phyloP scores from a whole-genome alignment of 2,329 filamentous ascomycete genomes.

The Sporothrix phasma region DNA sequence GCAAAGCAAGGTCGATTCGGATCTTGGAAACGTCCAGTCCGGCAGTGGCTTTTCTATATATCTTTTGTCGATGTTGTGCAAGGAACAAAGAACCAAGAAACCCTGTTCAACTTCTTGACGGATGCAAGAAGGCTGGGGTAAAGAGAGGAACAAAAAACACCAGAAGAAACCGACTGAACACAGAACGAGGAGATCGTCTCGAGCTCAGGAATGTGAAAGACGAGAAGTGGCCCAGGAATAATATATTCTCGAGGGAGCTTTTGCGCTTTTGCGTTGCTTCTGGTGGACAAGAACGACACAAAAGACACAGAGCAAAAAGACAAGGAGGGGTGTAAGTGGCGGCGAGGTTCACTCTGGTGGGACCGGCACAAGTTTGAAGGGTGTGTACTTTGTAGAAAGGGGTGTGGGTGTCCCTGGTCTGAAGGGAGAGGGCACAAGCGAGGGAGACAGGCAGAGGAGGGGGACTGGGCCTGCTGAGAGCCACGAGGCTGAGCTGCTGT shows the following conservation, averaged over 20 bases:
- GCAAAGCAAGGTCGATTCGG: constrained; percentile 2
- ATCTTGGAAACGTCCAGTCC: not conserved
- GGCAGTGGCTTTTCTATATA: constrained; percentile 4
- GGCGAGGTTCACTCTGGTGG: constrained; percentile 19
- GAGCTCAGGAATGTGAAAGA: constrained; percentile 14
- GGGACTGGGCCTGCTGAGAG: not conserved
- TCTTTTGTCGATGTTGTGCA: not conserved
- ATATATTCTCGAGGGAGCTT: constrained; percentile 18
- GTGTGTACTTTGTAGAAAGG: not conserved
- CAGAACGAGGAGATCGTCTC: constrained; percentile 4
- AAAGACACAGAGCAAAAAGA: not conserved
- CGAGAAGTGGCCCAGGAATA: constrained; percentile 16
- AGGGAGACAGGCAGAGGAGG: not conserved
- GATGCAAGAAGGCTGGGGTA: not conserved
- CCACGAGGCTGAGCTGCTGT: constrained; percentile 20
- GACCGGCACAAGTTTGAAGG: constrained; percentile 7
- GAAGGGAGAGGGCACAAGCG: constrained; percentile 5
- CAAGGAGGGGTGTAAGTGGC: constrained; percentile 1
- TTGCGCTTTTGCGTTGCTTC: constrained; percentile 16
- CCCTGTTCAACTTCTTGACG: not conserved
- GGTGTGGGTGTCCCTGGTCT: not conserved
- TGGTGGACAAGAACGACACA: constrained; percentile 11
- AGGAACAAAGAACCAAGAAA: not conserved
- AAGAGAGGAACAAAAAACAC: not conserved
- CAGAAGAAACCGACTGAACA: not conserved